Base-by-base conservation (phyloP, 192 early-diverging fungal species). In the Rhizoclosmatium globosum region DNA sequence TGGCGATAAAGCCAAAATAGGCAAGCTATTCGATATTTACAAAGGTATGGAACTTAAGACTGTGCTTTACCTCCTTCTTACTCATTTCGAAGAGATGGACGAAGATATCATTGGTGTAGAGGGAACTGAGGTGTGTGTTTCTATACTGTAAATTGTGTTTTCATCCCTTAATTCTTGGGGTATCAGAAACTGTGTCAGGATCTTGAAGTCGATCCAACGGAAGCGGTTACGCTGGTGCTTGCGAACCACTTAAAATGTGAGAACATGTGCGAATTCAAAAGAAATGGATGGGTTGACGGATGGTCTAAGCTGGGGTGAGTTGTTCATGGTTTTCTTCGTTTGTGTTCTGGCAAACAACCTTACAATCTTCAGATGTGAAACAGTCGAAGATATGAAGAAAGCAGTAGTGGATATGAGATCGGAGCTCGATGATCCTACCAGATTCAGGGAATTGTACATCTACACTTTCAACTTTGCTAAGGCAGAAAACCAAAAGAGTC, bases 401-500 rank as follows among this genome's bases (percentile, higher is more conserved):
- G 75, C 68, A 4, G 81, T 85, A 2, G 75, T 92, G 41, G 82
- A 87, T 15, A 80, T 92, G 82, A 78, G 88, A 50, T 38, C 74
- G n/a, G 85, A 89, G 39, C 82, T 93, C 19, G 76, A 87, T 13
- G 89, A 93, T 69, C 85, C 88, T 13, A 67, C 38, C 38, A 85
- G 56, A 58, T 93, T 93, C 65, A 91, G 86, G 77, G 89, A 93
- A 43, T 84, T 95, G 47, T 95, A 95, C 69, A 78, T 87, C 21
- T 95, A 90, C 84, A 85, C 94, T 7, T 95, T 95, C 77, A 79
- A 85, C n/a, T 94, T 95, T 83, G 94, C 92, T 2, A 67, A 85
- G 66, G 68, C 80, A 62, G 90, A 90, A 44, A 88, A 87, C 65
- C 94, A 95, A 86, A 93, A 92, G 85, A 92, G 90, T 82, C 79